Conservation (phyloP, 805 yeast genomes). For the Saccharomycopsis guyanensis region DNA sequence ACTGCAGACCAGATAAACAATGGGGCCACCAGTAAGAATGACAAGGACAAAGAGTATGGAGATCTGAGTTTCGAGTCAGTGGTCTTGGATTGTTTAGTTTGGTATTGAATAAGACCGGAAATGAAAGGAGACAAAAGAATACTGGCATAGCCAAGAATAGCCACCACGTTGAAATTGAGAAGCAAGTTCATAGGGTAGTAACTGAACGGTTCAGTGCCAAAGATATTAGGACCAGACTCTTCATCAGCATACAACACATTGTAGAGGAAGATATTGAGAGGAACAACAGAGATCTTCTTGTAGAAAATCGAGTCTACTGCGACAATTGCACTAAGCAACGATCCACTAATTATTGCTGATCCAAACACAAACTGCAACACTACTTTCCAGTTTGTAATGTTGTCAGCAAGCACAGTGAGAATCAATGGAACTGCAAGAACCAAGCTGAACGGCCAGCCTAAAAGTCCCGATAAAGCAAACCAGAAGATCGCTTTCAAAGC, state of each 20-base stretch:
- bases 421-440: conserved; percentile 57
- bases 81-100: not conserved
- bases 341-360: conserved; percentile 22
- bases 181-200: conserved; percentile 65
- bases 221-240: conserved; percentile 76
- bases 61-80: not conserved
- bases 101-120: conserved; percentile 23
- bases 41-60: conserved; percentile 19
- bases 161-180: conserved; percentile 63
- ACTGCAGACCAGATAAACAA: conserved; percentile 58
- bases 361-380: conserved; percentile 24
- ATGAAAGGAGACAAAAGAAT: conserved; percentile 28
- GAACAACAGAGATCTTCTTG: conserved; percentile 54
- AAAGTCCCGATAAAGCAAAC: conserved; percentile 58
- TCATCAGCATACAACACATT: conserved; percentile 66
- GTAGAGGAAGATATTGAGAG: conserved; percentile 74
- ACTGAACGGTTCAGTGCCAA: conserved; percentile 74
- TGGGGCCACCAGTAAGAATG: conserved; percentile 36
- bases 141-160: conserved; percentile 36
- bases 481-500: conserved; percentile 27
- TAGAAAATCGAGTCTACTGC: conserved; percentile 57
- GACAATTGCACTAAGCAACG: conserved; percentile 27
- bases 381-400: conserved; percentile 24
- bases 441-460: conserved; percentile 90
- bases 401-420: conserved; percentile 24